Evolutionary conservation across 305 asterid genomes (phyloP).

Genomic region (Fraxinus velutina): DNA sequence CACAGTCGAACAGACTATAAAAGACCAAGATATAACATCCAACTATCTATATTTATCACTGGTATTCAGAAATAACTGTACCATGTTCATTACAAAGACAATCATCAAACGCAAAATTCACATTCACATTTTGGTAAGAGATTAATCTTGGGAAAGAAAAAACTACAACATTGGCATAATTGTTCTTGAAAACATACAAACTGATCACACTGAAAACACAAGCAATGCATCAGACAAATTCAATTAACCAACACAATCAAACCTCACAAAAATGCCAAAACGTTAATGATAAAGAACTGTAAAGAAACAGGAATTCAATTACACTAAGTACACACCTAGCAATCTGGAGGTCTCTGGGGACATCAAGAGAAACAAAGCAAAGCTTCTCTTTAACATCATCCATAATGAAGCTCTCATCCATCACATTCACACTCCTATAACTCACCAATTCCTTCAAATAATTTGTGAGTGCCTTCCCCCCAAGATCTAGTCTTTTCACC

Average conservation of each 20-base stretch:
- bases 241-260: not conserved
- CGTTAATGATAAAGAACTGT: not conserved
- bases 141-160: not conserved
- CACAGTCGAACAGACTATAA: not conserved
- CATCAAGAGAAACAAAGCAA: conserved; percentile 82
- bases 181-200: not conserved
- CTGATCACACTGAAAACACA: not conserved
- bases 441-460: conserved; percentile 88
- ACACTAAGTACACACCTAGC: conserved; percentile 50
- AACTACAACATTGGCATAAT: not conserved
- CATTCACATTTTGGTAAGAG: not conserved
- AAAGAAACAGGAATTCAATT: not conserved
- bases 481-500: conserved; percentile 81
- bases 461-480: conserved; percentile 87
- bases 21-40: not conserved
- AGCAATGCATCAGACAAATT: not conserved
- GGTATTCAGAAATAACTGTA: not conserved
- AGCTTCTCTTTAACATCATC: conserved; percentile 94
- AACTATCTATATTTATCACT: not conserved
- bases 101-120: not conserved
- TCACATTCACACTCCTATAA: conserved; percentile 85
- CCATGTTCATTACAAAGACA: not conserved
- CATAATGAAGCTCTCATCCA: conserved; percentile 88
- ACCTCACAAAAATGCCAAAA: not conserved
- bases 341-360: conserved; percentile 70